Conservation (phyloP, 2,329 filamentous ascomycete genomes). For the Epichloe typhina region DNA sequence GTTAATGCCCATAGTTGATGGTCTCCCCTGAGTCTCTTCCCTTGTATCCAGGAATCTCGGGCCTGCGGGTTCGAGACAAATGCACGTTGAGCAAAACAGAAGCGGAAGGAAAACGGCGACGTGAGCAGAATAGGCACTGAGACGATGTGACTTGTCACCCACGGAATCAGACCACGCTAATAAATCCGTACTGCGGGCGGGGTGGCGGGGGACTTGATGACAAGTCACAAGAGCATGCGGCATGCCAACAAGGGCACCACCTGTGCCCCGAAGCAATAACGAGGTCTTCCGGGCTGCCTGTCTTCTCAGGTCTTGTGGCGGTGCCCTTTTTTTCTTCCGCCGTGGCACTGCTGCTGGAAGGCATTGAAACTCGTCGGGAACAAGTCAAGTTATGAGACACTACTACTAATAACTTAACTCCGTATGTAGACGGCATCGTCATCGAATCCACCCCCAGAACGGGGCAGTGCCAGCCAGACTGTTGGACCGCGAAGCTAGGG, state of each 20-base stretch:
- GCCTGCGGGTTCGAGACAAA: not conserved
- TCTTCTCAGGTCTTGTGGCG: too few species aligned
- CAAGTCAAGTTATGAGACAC: too few species aligned
- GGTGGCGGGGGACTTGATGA: not conserved
- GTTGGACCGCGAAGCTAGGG: too few species aligned
- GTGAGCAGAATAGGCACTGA: not conserved
- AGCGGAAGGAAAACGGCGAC: not conserved
- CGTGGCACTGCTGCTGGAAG: too few species aligned
- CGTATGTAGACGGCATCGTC: too few species aligned
- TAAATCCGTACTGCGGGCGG: not conserved
- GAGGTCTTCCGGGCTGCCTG: too few species aligned
- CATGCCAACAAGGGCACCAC: not conserved
- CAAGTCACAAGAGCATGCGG: not conserved
- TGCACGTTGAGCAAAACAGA: not conserved
- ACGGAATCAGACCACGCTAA: not conserved
- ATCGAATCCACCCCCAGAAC: too few species aligned
- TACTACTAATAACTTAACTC: too few species aligned
- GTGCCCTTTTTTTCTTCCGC: too few species aligned
- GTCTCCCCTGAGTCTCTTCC: not conserved
- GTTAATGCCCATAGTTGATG: conserved; percentile 43
- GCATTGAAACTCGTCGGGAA: too few species aligned
- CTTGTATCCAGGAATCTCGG: not conserved
- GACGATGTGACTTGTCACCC: not conserved
- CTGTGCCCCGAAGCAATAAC: not conserved
- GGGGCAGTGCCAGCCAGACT: too few species aligned